Percentiles rank a stretch among this genome's conserved stretches.
phyloP scores from a whole-genome alignment of 179 eudicot species.

The Pouteria campechiana region DNA sequence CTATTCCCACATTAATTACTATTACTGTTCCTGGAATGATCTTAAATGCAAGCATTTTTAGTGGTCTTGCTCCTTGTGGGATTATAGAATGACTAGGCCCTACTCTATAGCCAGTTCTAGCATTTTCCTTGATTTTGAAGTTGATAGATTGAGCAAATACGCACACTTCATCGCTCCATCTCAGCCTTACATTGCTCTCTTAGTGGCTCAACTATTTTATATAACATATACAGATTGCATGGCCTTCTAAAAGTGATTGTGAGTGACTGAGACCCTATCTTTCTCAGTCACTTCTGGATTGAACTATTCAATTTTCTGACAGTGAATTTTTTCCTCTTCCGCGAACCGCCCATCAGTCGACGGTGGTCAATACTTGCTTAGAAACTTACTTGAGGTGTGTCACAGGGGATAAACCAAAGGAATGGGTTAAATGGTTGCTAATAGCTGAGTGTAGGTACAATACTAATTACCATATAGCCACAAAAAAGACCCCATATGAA shows the following conservation, averaged over 20 bases:
- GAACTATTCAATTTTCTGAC: neutral
- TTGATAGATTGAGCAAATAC: neutral
- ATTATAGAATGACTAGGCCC: too few relatives aligned
- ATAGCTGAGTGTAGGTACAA: slow-evolving; percentile 7
- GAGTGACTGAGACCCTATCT: neutral
- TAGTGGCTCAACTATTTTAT: neutral
- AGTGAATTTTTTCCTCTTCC: neutral
- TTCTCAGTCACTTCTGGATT: slow-evolving; percentile 3
- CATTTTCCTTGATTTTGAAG: too few relatives aligned
- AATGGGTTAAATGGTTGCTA: slow-evolving; percentile 1
- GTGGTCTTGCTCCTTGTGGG: too few relatives aligned
- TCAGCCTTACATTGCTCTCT: neutral
- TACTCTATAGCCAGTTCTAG: too few relatives aligned
- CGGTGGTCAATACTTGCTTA: slow-evolving; percentile 1
- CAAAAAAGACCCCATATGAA: neutral
- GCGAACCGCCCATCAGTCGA: slow-evolving; percentile 3
- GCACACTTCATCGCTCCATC: neutral
- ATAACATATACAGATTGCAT: too few relatives aligned
- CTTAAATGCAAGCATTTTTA: too few relatives aligned
- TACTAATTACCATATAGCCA: neutral
- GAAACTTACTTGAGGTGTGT: slow-evolving; percentile 1
- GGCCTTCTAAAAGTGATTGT: neutral
- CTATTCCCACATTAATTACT: too few relatives aligned
- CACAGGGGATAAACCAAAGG: neutral
- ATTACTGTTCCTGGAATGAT: too few relatives aligned